Evolutionary conservation across 148 eudicot species (phyloP), one percentile per base, ranked within the genome.

Genomic region (Dysphania ambrosioides): DNA sequence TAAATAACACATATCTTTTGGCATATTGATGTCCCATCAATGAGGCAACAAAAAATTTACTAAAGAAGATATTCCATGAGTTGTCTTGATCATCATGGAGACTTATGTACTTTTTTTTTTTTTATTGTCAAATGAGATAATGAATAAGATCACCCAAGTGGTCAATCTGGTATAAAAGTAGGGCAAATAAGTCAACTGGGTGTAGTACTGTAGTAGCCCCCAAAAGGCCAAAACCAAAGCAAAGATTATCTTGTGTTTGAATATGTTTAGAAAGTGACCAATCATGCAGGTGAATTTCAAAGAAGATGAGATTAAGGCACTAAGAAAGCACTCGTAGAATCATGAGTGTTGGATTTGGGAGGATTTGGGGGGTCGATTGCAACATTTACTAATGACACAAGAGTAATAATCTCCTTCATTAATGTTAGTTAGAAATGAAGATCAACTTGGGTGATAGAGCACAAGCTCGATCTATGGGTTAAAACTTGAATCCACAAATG

Each of bases 351-450:
- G 42, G 80, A 78, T 78, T 78, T 71, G 64, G 74, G 61, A 51
- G 64, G 75, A 77, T 77, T 77, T 63, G 70, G 75, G 80, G 80
- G 80, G 80, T 78, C 80, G 66, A n/a, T 35, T 65, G 40, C 69
- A 19, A 27, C 13, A 31, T 2, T 36, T 21, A 31, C 51, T 35
- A 65, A 19, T 21, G 6, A 30, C 68, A 16, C 16, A n/a, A 53
- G 58, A 5, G 9, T 19, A 53, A 66, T 21, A n/a, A n/a, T n/a
- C n/a, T 3, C 7, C 30, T 24, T 72, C 34, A 58, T 24, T 55
- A 55, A 35, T 71, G 63, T 57, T 71, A n/a, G n/a, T n/a, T n/a
- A 47, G 49, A 71, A 32, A 35, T 74, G 61, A 32, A 5, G 6
- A 29, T 55, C 70, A 62, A 62, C 55, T 77, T 77, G 35, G 71